These are phyloP conservation scores for Fusarium xylarioides DNA, from an alignment of 2,329 filamentous ascomycete genomes.

Conservation along the genomic window DNA sequence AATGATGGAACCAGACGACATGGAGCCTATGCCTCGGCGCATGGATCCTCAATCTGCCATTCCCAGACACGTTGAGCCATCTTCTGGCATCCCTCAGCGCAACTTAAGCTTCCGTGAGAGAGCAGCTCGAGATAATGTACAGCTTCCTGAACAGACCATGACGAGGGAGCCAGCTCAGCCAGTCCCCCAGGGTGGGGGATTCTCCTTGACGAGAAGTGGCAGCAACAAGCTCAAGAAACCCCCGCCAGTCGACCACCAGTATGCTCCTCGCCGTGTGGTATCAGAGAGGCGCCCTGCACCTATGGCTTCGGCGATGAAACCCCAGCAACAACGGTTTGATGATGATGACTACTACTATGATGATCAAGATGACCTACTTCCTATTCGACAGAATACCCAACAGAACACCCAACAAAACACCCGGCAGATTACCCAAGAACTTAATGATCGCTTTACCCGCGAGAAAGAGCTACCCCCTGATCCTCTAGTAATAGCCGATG, in stretches of 20 bases:
- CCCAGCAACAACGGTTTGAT: constrained; percentile 22
- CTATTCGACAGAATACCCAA: constrained; percentile 12
- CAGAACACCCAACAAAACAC: constrained; percentile 14
- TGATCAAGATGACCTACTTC: constrained; percentile 24
- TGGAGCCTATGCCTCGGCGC: constrained; percentile 19
- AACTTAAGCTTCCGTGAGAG: constrained; percentile 70
- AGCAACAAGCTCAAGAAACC: constrained; percentile 69
- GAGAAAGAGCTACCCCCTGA: constrained; percentile 48
- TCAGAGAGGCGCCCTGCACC: constrained; percentile 49
- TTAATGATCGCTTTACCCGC: constrained; percentile 42
- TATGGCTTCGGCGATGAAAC: constrained; percentile 9
- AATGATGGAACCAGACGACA: constrained; percentile 34
- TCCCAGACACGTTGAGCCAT: constrained; percentile 56
- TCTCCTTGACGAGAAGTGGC: constrained; percentile 56
- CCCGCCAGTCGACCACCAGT: constrained; percentile 62
- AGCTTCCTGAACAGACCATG: constrained; percentile 44
- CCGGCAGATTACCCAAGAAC: constrained; percentile 22
- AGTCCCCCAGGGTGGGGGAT: constrained; percentile 46
- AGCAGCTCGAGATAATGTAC: constrained; percentile 56
- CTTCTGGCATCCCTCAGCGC: constrained; percentile 57
- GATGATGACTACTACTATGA: constrained; percentile 33
- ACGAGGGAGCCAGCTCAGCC: constrained; percentile 41
- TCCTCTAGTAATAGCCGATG: constrained; percentile 39
- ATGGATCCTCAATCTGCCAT: constrained; percentile 44
- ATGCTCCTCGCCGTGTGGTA: constrained; percentile 52